These are phyloP conservation scores for Luvunga scandens DNA, from an alignment of 345 rosid genomes.

Conservation along the genomic window DNA sequence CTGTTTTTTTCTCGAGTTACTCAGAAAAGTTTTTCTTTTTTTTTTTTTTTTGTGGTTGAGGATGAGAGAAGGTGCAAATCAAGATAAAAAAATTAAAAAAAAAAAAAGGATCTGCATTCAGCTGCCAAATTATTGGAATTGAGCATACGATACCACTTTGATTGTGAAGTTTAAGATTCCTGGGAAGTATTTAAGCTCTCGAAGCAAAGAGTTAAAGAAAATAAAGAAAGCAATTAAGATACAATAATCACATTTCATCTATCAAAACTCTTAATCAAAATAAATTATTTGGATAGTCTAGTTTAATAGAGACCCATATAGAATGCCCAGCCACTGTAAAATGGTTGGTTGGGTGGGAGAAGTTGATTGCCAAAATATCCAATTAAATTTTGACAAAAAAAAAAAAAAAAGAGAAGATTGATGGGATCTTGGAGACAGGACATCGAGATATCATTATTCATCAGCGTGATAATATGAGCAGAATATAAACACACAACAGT, in stretches of 20 bases:
- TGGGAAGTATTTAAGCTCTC: conserved; percentile 6
- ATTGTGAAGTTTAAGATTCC: conserved; percentile 29
- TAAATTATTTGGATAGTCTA: not conserved
- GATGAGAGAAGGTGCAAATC: not conserved
- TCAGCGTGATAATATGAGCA: not conserved
- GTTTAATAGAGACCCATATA: not conserved
- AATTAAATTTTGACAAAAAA: not conserved
- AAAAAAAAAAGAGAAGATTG: not conserved
- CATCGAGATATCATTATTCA: not conserved
- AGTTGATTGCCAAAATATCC: not conserved
- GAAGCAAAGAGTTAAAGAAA: conserved; percentile 23
- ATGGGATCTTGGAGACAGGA: conserved; percentile 31
- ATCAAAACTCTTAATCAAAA: not conserved
- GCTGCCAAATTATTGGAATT: not conserved
- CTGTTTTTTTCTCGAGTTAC: not conserved
- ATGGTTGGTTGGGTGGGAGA: not conserved
- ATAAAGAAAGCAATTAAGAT: not conserved
- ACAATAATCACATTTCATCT: not conserved
- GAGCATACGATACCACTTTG: conserved; percentile 6
- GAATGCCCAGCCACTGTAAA: not conserved
- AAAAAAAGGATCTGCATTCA: not conserved
- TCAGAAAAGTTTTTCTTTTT: not conserved
- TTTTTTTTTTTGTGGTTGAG: not conserved
- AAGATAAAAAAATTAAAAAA: not conserved
- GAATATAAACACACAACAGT: not conserved